Base-by-base conservation (phyloP, 331 rosid species). In the Malus hybrid region DNA sequence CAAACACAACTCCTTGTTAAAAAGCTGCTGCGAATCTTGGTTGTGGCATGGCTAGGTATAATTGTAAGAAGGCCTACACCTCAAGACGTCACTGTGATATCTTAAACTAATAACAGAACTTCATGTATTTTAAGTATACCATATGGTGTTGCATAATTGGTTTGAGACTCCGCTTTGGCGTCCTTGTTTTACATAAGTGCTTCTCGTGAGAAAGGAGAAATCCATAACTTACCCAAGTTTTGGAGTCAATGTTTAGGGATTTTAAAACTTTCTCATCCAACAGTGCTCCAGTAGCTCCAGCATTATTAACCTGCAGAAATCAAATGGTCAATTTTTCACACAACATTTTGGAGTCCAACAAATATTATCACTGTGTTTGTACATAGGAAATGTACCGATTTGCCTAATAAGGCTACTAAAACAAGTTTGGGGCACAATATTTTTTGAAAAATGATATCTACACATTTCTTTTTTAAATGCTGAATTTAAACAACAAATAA, bases 221-320 rank as follows among this genome's bases (percentile, higher is more conserved):
- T 39, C 12, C 44, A 39, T 29, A 55, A 60, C 42, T 55, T 72
- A 88, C 89, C 92, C 89, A 88, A 69, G 50, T 11, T 32, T 66
- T 26, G n/a, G 85, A 68, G 67, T 88, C 86, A 60, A 85, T 79
- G 77, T 85, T 79, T 16, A 83, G 29, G 55, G 88, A 84, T 79
- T 80, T 83, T 63, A 86, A 46, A 5, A 46, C 75, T 74, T 88
- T 80, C 66, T 74, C 88, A 72, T 71, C 86, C 50, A 85, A 85
- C 53, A 68, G 63, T 28, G 52, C 77, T 42, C 88, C 88, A 22
- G 56, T 24, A 52, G 77, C 84, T 22, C 86, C 89, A 33, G 89
- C 89, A 72, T 85, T 88, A 29, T 88, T 85, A 26, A 88, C 83
- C 92, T 88, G 82, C 20, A 76, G 22, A 58, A 62, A 10, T 50